Base-by-base conservation (phyloP, 106 monocot species). In the Allium sativum region DNA sequence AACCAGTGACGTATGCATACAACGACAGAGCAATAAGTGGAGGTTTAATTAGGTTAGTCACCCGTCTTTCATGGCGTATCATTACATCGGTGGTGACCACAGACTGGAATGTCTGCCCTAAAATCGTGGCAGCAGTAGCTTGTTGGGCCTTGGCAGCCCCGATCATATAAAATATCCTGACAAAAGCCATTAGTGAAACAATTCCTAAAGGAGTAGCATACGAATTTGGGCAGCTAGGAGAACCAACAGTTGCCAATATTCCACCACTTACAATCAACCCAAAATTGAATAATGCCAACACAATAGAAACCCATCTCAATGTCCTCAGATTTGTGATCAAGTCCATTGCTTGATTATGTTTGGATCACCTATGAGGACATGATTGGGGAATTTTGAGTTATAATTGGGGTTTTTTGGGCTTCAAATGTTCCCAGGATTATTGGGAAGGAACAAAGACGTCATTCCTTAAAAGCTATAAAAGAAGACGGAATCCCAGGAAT, bases 31-130 rank as follows among this genome's bases (percentile, higher is more conserved):
- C 31, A 31, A 5, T 31, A 31, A 31, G 5, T 31, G 31, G 44
- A 44, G 16, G 10, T 9, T 18, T 21, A 21, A 62, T 48, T 44
- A 4, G 47, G 48, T 21, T 4, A 22, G 60, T 19, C 61, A 88
- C 88, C 80, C 83, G 53, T 78, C 88, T 82, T 58, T 88, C 80
- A 4, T 75, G 74, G 21, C 83, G 67, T 17, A 75, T 69, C 7
- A 55, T 48, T 1, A 72, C 48, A 58, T 80, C 74, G 15, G 52
- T 68, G 41, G 21, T 50, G 22, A 58, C 14, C n/a, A 72, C 77
- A 1, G 57, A 12, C 54, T 73, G 76, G 0, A 57, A 21, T 1
- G 55, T 55, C 54, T 74, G 42, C 8, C 66, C 52, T 3, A 78
- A 48, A 40, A 89, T 78, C 4, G 75, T 71, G 41, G 54, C 73